A percentile compares a stretch with the other conserved stretches of the same genome.
These are phyloP conservation scores for Benincasa hispida DNA, from an alignment of 306 rosid genomes.

Conservation along the genomic window DNA sequence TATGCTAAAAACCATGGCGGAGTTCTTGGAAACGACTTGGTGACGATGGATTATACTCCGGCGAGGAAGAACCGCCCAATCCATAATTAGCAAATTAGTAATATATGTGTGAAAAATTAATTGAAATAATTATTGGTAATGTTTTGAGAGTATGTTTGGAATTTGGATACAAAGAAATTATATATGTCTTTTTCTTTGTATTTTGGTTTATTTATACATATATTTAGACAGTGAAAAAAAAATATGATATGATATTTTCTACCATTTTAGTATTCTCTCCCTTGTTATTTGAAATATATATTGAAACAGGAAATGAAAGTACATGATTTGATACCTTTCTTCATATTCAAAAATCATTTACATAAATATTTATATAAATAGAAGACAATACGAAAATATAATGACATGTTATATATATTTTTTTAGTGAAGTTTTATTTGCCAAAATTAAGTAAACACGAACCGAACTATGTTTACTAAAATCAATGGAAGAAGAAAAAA, in stretches of 20 bases:
- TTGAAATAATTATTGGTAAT: not conserved
- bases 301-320: not conserved
- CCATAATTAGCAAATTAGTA: not conserved
- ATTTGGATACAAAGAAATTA: not conserved
- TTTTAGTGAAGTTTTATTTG: not conserved
- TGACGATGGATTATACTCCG: not conserved
- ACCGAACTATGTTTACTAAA: no score
- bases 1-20: not conserved
- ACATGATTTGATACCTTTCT: not conserved
- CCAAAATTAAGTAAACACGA: not conserved
- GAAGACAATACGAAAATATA: not conserved
- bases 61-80: slow-evolving; percentile 2
- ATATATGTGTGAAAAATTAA: not conserved
- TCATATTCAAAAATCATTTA: not conserved
- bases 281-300: not conserved
- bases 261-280: not conserved
- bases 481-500: no score
- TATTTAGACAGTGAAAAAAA: not conserved
- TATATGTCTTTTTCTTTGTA: not conserved
- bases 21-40: not conserved
- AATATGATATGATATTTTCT: not conserved
- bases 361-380: not conserved
- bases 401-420: not conserved
- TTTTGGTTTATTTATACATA: not conserved
- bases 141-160: not conserved